These are phyloP conservation scores for Botryotinia narcissicola DNA, from an alignment of 2,329 filamentous ascomycete genomes.

Conservation along the genomic window DNA sequence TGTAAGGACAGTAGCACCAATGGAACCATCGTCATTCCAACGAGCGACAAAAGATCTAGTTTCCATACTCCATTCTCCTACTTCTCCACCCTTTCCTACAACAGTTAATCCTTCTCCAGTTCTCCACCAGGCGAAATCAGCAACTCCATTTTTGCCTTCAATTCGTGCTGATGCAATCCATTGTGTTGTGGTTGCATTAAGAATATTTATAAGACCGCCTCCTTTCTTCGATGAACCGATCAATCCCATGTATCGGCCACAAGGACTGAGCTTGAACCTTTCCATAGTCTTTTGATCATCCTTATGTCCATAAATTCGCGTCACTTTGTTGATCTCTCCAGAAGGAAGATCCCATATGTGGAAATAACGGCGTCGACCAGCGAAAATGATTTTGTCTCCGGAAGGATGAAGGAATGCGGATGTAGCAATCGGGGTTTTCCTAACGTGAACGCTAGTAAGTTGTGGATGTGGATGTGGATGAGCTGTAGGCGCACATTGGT, in stretches of 20 bases:
- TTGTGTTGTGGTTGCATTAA: constrained; percentile 77
- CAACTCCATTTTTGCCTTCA: constrained; percentile 78
- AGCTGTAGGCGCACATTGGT: constrained; percentile 78
- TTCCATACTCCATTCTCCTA: constrained; percentile 81
- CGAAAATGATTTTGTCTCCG: constrained; percentile 81
- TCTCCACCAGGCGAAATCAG: constrained; percentile 92
- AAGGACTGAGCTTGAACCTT: constrained; percentile 80
- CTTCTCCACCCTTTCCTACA: constrained; percentile 80
- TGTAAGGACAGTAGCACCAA: constrained; percentile 78
- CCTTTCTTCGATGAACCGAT: constrained; percentile 78
- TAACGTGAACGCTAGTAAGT: constrained; percentile 84
- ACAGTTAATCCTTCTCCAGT: constrained; percentile 79
- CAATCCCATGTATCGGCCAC: constrained; percentile 81
- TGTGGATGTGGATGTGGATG: constrained; percentile 80
- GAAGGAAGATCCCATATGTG: constrained; percentile 88
- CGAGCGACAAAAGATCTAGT: constrained; percentile 68
- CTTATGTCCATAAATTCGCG: constrained; percentile 69
- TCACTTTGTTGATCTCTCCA: constrained; percentile 79
- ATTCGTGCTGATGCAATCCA: constrained; percentile 83
- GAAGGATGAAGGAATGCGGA: constrained; percentile 73
- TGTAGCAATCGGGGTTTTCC: constrained; percentile 77
- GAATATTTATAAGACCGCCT: constrained; percentile 81
- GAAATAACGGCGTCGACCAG: constrained; percentile 85
- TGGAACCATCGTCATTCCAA: constrained; percentile 88
- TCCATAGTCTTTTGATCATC: constrained; percentile 91